These are phyloP conservation scores for Suillus ampliporus DNA, from an alignment of 768 basidiomycete genomes.

Conservation along the genomic window DNA sequence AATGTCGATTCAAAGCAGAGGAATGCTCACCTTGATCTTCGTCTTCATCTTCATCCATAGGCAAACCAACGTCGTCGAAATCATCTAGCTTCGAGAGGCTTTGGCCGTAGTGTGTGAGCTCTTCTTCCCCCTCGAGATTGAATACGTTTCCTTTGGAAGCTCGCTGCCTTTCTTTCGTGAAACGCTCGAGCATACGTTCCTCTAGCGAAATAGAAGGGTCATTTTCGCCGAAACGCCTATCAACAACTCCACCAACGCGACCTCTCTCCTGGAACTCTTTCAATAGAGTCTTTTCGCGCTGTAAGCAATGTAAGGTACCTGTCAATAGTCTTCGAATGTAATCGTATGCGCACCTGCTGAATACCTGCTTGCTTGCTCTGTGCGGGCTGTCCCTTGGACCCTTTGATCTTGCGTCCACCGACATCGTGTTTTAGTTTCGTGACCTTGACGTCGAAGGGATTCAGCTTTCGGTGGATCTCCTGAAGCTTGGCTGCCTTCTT, in stretches of 20 bases:
- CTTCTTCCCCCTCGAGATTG: slow-evolving; percentile 91
- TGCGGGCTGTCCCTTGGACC: slow-evolving; percentile 81
- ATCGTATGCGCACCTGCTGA: slow-evolving; percentile 67
- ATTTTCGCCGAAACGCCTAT: slow-evolving; percentile 96
- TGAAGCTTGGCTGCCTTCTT: slow-evolving; percentile 80
- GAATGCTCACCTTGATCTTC: slow-evolving; percentile 48
- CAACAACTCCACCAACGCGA: slow-evolving; percentile 87
- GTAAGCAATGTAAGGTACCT: neutral
- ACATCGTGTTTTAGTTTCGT: slow-evolving; percentile 94
- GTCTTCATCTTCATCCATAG: slow-evolving; percentile 58
- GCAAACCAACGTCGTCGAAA: slow-evolving; percentile 69
- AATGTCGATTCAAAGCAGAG: neutral
- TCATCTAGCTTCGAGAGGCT: slow-evolving; percentile 85
- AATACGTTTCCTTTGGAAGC: slow-evolving; percentile 77
- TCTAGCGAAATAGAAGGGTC: slow-evolving; percentile 92
- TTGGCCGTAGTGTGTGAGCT: slow-evolving; percentile 91
- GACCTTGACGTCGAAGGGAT: slow-evolving; percentile 94
- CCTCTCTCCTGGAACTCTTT: slow-evolving; percentile 86
- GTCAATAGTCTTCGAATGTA: neutral
- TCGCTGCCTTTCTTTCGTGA: slow-evolving; percentile 88
- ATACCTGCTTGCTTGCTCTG: slow-evolving; percentile 90
- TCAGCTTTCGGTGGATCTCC: slow-evolving; percentile 84
- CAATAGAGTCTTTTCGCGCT: slow-evolving; percentile 57
- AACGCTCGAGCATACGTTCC: slow-evolving; percentile 96
- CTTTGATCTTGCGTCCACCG: slow-evolving; percentile 86